A percentile compares a stretch with the other conserved stretches of the same genome.
Conservation (phyloP, 495 filamentous ascomycete genomes). For the Ramalina peruviana region DNA sequence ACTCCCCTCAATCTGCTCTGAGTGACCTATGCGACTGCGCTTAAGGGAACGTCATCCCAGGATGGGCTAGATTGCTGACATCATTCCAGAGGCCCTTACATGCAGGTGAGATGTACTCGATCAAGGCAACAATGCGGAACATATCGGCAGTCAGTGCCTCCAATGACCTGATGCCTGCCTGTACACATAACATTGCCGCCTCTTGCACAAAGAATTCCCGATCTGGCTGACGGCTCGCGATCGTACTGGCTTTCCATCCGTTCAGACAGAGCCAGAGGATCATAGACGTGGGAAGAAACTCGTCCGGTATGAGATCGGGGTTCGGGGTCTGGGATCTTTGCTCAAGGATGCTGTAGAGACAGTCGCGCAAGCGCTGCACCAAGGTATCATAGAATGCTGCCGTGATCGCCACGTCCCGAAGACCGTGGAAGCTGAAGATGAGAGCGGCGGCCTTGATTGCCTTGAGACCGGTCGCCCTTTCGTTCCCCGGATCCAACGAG, state of each 20-base stretch:
- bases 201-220: neutral
- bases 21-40: no score
- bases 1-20: no score
- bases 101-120: no score
- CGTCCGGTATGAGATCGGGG: neutral
- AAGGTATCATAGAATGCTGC: neutral
- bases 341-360: neutral
- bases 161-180: neutral
- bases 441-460: conserved; percentile 1
- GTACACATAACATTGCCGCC: neutral
- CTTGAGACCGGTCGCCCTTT: neutral
- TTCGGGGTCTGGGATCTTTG: neutral
- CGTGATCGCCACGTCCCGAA: neutral
- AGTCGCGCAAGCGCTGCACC: neutral
- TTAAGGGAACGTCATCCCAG: no score
- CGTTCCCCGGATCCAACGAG: neutral
- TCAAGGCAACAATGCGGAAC: no score
- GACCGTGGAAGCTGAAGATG: neutral
- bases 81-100: no score
- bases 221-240: neutral
- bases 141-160: neutral
- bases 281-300: neutral
- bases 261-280: conserved; percentile 3
- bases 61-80: no score
- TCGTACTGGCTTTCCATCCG: conserved; percentile 2